Evolutionary conservation across 768 basidiomycete genomes (phyloP).

Genomic region (Mycena maculata): DNA sequence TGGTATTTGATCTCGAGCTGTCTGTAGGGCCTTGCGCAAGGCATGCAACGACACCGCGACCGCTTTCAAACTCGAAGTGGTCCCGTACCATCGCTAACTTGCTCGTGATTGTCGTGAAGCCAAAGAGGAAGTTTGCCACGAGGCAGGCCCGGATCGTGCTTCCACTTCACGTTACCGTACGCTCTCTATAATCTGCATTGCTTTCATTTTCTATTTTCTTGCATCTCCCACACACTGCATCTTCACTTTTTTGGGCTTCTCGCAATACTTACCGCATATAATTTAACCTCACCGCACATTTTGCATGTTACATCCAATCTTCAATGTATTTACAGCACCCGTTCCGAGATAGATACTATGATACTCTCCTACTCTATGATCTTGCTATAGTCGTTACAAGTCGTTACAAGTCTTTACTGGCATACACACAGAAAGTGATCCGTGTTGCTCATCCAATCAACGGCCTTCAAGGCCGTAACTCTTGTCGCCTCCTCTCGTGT

Average conservation of each 20-base stretch:
- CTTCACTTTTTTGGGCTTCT: constrained; percentile 23
- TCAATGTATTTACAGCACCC: constrained; percentile 32
- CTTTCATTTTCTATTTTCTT: constrained; percentile 38
- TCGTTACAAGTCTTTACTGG: not conserved
- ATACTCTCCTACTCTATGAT: constrained; percentile 28
- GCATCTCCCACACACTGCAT: constrained; percentile 24
- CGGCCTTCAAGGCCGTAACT: no score
- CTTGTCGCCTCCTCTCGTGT: no score
- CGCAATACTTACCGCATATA: constrained; percentile 33
- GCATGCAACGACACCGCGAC: constrained; percentile 78
- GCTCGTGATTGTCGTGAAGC: constrained; percentile 29
- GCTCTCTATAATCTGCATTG: constrained; percentile 44
- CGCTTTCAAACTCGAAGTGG: constrained; percentile 80
- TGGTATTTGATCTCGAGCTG: not conserved
- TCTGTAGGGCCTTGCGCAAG: constrained; percentile 63
- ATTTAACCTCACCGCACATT: constrained; percentile 36
- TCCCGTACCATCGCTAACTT: constrained; percentile 55
- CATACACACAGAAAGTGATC: constrained; percentile 1
- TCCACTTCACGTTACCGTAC: constrained; percentile 30
- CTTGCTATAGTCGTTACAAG: constrained; percentile 26
- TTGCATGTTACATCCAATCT: constrained; percentile 27
- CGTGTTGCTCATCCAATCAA: not conserved
- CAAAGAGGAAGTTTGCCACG: constrained; percentile 37
- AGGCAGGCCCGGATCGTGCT: constrained; percentile 44
- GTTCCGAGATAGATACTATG: constrained; percentile 29